Conservation (phyloP, 1,139 yeast genomes). For the Pichia sp. region DNA sequence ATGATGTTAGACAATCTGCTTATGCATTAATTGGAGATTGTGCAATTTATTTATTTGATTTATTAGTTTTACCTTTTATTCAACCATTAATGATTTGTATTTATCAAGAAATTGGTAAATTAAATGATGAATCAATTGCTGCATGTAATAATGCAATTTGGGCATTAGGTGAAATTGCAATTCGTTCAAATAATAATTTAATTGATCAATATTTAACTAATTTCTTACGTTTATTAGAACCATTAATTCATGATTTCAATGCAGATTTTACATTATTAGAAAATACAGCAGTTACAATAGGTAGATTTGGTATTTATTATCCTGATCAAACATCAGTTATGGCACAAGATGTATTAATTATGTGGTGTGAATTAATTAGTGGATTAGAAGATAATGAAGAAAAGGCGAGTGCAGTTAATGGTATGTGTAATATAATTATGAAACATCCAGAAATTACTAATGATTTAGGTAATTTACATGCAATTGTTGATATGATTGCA, state of each 20-base stretch:
- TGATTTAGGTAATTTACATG: conserved; percentile 42
- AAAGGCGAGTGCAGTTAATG: conserved; percentile 72
- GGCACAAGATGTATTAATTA: conserved; percentile 43
- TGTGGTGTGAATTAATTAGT: conserved; percentile 65
- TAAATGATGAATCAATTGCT: conserved; percentile 46
- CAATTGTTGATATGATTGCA: conserved; percentile 60
- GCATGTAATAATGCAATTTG: conserved; percentile 87
- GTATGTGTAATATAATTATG: conserved; percentile 50
- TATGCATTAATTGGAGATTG: conserved; percentile 88
- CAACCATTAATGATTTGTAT: conserved; percentile 55
- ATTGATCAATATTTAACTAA: conserved; percentile 58
- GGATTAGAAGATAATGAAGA: conserved; percentile 70
- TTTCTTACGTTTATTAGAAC: conserved; percentile 56
- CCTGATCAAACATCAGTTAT: conserved; percentile 39
- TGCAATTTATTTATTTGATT: conserved; percentile 56
- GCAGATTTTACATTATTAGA: conserved; percentile 66
- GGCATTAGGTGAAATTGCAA: conserved; percentile 83
- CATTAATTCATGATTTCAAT: conserved; percentile 53
- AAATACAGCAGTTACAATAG: conserved; percentile 88
- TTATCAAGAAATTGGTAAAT: conserved; percentile 59
- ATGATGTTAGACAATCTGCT: conserved; percentile 88
- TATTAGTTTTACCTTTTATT: conserved; percentile 50
- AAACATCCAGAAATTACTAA: conserved; percentile 59
- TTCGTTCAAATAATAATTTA: conserved; percentile 47
- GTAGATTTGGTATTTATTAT: conserved; percentile 71